phyloP scores from a whole-genome alignment of 306 rosid genomes.

The Boehmeria nivea region DNA sequence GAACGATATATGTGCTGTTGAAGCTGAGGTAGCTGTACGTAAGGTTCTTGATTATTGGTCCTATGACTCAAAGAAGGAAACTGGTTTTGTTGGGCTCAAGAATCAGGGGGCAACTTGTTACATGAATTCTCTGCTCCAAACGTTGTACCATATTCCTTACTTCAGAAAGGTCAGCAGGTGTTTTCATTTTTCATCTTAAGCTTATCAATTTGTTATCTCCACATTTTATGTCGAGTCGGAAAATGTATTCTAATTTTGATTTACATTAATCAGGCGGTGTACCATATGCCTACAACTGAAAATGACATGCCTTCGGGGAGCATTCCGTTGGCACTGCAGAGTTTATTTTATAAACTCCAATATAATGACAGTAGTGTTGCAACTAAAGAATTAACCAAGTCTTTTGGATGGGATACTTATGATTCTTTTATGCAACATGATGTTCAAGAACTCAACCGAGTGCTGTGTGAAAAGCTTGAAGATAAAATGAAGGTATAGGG shows the following conservation, averaged over 20 bases:
- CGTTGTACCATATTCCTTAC: conserved; percentile 84
- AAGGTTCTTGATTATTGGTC: conserved; percentile 80
- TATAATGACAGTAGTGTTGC: conserved; percentile 82
- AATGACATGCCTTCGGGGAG: conserved; percentile 94
- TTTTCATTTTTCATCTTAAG: conserved; percentile 2
- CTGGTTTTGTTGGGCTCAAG: conserved; percentile 90
- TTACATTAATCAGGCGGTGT: conserved; percentile 65
- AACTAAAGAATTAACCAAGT: conserved; percentile 86
- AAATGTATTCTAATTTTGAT: conserved; percentile 20
- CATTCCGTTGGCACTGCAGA: conserved; percentile 89
- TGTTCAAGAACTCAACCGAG: conserved; percentile 95
- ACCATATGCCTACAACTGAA: conserved; percentile 96
- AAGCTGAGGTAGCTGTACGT: conserved; percentile 86
- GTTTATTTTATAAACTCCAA: conserved; percentile 92
- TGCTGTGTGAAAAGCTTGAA: conserved; percentile 91
- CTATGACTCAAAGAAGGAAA: conserved; percentile 87
- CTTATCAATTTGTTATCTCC: conserved; percentile 5
- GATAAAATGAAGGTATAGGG: conserved; percentile 87
- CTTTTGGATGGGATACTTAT: conserved; percentile 93
- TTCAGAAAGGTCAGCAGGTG: conserved; percentile 67
- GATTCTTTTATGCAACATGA: conserved; percentile 98
- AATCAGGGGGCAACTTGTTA: conserved; percentile 99
- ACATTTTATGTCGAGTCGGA: conserved; percentile 1
- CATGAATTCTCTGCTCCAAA: conserved; percentile 95
- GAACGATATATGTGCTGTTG: conserved; percentile 64